Evolutionary conservation across 2,329 filamentous ascomycete species (phyloP).

Genomic region (Pseudopithomyces maydicus): DNA sequence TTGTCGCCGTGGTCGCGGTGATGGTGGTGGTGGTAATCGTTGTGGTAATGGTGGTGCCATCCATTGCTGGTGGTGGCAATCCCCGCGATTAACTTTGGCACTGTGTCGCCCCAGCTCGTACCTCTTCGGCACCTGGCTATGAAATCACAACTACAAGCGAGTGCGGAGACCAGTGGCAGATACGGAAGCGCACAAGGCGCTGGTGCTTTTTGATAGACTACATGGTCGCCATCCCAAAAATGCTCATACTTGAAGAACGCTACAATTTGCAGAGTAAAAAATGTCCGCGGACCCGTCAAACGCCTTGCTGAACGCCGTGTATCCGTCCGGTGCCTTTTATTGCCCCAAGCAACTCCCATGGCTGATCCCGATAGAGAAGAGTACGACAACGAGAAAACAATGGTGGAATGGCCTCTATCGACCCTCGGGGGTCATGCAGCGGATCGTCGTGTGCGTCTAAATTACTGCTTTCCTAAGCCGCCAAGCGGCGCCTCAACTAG

Average conservation of each 20-base stretch:
- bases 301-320: constrained; percentile 37
- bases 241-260: constrained; percentile 25
- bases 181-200: constrained; percentile 8
- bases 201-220: constrained; percentile 44
- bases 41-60: not conserved
- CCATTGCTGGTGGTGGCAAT: not conserved
- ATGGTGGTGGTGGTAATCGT: not conserved
- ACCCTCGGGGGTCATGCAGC: constrained; percentile 25
- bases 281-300: constrained; percentile 8
- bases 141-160: not conserved
- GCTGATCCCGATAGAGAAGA: constrained; percentile 25
- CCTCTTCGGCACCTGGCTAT: not conserved
- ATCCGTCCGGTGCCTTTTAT: constrained; percentile 37
- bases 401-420: constrained; percentile 24
- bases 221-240: constrained; percentile 29
- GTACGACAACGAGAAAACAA: constrained; percentile 6
- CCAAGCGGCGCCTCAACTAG: constrained; percentile 26
- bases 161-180: not conserved
- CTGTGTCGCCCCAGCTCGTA: not conserved
- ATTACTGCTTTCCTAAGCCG: constrained; percentile 37
- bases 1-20: not conserved
- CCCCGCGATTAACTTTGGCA: not conserved
- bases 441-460: constrained; percentile 42
- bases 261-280: constrained; percentile 34
- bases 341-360: constrained; percentile 34